A percentile compares a stretch with the other conserved stretches of the same genome.
Conservation (phyloP, 352 stramenopile genomes). For the Thraustotheca clavata region DNA sequence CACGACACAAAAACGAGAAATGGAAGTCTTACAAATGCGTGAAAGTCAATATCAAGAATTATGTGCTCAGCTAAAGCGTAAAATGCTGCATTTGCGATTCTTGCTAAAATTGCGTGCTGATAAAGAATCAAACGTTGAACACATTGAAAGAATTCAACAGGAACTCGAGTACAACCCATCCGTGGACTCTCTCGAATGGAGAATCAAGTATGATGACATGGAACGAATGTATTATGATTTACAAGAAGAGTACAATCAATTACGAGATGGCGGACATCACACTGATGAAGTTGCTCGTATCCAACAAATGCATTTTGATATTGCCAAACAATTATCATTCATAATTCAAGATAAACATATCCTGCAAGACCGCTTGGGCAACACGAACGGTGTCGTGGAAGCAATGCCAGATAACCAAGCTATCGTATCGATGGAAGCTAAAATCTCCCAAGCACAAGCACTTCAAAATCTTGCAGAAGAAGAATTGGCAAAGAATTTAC, state of each 20-base stretch:
- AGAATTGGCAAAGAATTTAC: background rate
- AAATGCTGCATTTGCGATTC: conserved; percentile 47
- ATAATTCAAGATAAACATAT: conserved; percentile 72
- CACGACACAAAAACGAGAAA: conserved; percentile 38
- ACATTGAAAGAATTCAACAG: conserved; percentile 22
- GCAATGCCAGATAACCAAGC: background rate
- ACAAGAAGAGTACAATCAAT: conserved; percentile 41
- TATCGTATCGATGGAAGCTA: background rate
- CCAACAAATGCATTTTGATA: conserved; percentile 37
- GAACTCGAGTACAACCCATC: conserved; percentile 48
- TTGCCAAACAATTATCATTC: conserved; percentile 56
- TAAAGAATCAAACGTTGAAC: background rate
- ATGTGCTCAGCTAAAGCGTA: conserved; percentile 47
- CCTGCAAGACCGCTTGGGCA: conserved; percentile 36
- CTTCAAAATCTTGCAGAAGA: background rate
- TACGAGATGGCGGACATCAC: conserved; percentile 36
- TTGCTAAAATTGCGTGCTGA: conserved; percentile 35
- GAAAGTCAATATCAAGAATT: conserved; percentile 46
- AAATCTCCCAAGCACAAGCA: background rate
- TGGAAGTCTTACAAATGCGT: conserved; percentile 44
- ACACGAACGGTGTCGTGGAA: background rate
- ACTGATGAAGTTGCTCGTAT: background rate
- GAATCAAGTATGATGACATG: conserved; percentile 70
- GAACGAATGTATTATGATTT: conserved; percentile 22
- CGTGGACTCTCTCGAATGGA: conserved; percentile 69